Percentiles rank a stretch among this genome's conserved stretches.
Conservation (phyloP, 2,329 filamentous ascomycete genomes). For the Cladosporium austrohemisphaericum region DNA sequence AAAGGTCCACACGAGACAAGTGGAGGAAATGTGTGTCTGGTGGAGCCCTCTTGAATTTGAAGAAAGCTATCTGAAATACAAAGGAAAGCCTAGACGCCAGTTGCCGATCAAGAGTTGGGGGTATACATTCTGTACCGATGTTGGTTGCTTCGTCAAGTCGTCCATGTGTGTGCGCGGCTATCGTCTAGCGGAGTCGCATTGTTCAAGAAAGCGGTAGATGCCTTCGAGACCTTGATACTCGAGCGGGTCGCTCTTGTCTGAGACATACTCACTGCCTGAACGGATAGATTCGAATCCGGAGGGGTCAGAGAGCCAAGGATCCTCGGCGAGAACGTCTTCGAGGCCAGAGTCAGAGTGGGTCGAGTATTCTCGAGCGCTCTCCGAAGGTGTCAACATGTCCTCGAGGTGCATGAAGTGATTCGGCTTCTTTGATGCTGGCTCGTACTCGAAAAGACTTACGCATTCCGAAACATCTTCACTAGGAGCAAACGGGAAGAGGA, state of each 20-base stretch:
- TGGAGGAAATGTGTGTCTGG: too few species aligned
- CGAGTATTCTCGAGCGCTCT: constrained; percentile 33
- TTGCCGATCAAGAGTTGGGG: neutral
- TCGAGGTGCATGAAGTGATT: constrained; percentile 49
- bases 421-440: constrained; percentile 26
- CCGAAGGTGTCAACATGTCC: constrained; percentile 49
- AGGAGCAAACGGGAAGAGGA: constrained; percentile 84
- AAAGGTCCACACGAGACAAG: too few species aligned
- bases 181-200: constrained; percentile 51
- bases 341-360: constrained; percentile 31
- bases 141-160: neutral
- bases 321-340: constrained; percentile 31
- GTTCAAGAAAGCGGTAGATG: constrained; percentile 62
- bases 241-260: constrained; percentile 41
- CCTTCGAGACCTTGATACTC: constrained; percentile 63
- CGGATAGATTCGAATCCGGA: constrained; percentile 58
- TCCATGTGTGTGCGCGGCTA: constrained; percentile 11
- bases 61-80: too few species aligned
- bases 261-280: constrained; percentile 46
- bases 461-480: constrained; percentile 44
- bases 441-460: constrained; percentile 43
- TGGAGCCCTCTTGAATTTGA: too few species aligned
- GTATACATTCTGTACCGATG: constrained; percentile 3
- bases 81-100: neutral
- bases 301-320: constrained; percentile 51